These are phyloP conservation scores for Euphorbia peplus DNA, from an alignment of 345 rosid genomes.

Conservation along the genomic window DNA sequence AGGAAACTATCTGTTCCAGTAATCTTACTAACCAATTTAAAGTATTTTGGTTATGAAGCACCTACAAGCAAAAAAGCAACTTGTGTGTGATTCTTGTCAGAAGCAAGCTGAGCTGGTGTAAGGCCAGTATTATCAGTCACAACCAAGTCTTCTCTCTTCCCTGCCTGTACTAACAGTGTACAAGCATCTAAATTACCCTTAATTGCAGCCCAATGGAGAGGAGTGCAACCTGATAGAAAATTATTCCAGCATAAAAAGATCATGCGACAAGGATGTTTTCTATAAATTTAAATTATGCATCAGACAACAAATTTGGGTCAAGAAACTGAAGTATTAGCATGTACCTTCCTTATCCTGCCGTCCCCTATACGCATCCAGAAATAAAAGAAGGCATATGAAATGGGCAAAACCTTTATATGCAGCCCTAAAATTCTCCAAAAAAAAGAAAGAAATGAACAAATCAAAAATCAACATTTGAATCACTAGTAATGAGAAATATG, in stretches of 20 bases:
- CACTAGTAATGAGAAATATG: neutral
- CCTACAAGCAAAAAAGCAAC: constrained; percentile 98
- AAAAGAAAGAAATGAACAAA: constrained; percentile 23
- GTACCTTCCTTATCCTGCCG: constrained; percentile 98
- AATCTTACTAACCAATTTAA: constrained; percentile 29
- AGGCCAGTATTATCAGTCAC: constrained; percentile 89
- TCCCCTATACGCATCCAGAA: constrained; percentile 87
- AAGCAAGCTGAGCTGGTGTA: constrained; percentile 98
- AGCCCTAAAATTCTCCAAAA: constrained; percentile 76
- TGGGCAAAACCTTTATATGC: constrained; percentile 99
- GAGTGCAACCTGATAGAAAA: constrained; percentile 75
- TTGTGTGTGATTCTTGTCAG: constrained; percentile 96
- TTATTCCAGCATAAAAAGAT: neutral
- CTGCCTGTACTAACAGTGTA: constrained; percentile 96
- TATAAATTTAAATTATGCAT: neutral
- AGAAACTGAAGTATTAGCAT: neutral
- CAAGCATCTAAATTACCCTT: constrained; percentile 98
- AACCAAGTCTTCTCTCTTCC: constrained; percentile 87
- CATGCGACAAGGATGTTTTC: neutral
- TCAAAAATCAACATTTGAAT: constrained; percentile 16
- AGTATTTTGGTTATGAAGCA: constrained; percentile 38
- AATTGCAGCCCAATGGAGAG: constrained; percentile 99
- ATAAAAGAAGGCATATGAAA: constrained; percentile 86
- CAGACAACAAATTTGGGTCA: constrained; percentile 4
- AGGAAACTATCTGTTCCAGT: constrained; percentile 15